These are phyloP conservation scores for Immersiporthe knoxdaviesiana DNA, from an alignment of 2,329 filamentous ascomycete genomes.

Conservation along the genomic window DNA sequence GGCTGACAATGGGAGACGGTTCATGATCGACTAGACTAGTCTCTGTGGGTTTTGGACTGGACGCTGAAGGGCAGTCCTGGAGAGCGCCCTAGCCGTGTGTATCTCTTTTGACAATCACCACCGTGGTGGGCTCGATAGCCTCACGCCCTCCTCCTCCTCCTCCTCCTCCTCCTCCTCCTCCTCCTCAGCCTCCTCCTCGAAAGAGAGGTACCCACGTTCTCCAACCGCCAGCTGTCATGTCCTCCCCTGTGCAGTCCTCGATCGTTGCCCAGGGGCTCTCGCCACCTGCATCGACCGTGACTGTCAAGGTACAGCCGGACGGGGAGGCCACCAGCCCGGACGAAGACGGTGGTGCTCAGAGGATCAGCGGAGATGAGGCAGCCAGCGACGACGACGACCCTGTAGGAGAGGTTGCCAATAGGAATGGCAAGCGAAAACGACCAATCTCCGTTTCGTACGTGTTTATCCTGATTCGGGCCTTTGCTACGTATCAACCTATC, in stretches of 20 bases:
- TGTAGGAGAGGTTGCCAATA: constrained; percentile 44
- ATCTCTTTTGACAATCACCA: not conserved
- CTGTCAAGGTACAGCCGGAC: constrained; percentile 24
- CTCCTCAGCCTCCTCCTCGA: not conserved
- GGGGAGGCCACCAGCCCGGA: constrained; percentile 16
- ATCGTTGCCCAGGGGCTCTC: constrained; percentile 16
- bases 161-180: no score
- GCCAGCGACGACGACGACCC: constrained; percentile 54
- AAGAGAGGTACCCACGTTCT: not conserved
- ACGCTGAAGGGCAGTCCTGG: not conserved
- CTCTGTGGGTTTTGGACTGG: not conserved
- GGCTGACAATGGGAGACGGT: constrained; percentile 8
- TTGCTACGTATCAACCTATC: constrained; percentile 17
- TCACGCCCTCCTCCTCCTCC: not conserved
- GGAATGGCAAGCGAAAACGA: constrained; percentile 61
- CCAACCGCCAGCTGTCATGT: constrained; percentile 3
- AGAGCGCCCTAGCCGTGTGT: not conserved
- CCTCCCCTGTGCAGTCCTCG: constrained; percentile 10
- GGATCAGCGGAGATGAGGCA: constrained; percentile 39
- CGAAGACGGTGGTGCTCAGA: constrained; percentile 24
- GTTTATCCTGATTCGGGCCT: constrained; percentile 12
- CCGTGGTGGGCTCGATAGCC: not conserved
- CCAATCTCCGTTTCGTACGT: constrained; percentile 64
- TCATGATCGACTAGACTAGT: not conserved
- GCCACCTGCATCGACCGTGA: constrained; percentile 24